Conservation (phyloP, 2,329 filamentous ascomycete genomes). For the Epichloe uncinata region DNA sequence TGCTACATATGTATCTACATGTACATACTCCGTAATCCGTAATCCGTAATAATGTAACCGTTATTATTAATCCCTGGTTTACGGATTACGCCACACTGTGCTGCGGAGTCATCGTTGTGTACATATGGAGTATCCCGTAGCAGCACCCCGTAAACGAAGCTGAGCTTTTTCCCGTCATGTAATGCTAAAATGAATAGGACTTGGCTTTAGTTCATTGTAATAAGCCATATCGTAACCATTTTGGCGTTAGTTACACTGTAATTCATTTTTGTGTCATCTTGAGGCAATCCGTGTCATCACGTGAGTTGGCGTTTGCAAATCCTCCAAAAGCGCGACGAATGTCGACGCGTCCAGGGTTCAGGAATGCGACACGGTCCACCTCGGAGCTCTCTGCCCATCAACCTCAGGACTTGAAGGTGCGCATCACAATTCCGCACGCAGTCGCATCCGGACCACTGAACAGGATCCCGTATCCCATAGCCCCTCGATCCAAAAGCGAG, state of each 20-base stretch:
- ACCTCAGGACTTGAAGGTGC: neutral
- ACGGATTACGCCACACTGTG: neutral
- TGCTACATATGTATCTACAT: too few species aligned
- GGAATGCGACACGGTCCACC: neutral
- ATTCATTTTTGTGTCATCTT: too few species aligned
- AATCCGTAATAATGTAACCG: neutral
- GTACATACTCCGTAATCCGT: neutral
- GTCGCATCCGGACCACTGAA: neutral
- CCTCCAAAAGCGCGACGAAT: neutral
- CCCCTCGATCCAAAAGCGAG: neutral
- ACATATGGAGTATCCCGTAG: too few species aligned
- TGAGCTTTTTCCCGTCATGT: neutral
- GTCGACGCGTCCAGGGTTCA: constrained; percentile 1
- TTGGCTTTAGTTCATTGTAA: too few species aligned
- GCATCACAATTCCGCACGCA: neutral
- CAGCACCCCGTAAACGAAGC: too few species aligned
- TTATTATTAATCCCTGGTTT: neutral
- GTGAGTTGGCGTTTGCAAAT: constrained; percentile 1
- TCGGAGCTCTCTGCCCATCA: neutral
- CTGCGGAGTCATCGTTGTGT: neutral
- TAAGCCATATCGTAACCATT: too few species aligned
- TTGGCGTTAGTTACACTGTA: too few species aligned
- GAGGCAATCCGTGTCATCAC: neutral
- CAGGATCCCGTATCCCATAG: too few species aligned
- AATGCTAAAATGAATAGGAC: too few species aligned